phyloP scores from a whole-genome alignment of 2,329 filamentous ascomycete species.

The Macrophomina pseudophaseolina region DNA sequence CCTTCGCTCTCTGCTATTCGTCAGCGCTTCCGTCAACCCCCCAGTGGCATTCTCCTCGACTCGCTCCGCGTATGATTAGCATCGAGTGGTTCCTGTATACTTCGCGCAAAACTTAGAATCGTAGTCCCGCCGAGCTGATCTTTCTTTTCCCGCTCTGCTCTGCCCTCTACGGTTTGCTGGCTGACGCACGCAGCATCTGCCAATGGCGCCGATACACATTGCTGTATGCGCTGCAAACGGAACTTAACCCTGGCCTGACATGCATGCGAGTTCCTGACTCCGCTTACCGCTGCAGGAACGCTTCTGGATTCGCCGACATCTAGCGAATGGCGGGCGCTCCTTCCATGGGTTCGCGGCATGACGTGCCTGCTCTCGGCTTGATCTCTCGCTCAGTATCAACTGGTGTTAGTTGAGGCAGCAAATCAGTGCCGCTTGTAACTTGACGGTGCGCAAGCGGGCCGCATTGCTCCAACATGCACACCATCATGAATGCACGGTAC shows the following conservation, averaged over 20 bases:
- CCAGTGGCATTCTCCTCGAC: neutral
- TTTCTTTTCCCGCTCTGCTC: neutral
- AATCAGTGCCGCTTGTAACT: no score
- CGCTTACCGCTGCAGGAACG: slow-evolving; percentile 17
- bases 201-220: slow-evolving; percentile 11
- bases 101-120: neutral
- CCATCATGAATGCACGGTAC: no score
- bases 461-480: no score
- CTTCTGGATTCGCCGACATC: slow-evolving; percentile 17
- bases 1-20: neutral
- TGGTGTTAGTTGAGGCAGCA: no score
- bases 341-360: neutral
- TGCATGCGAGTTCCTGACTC: slow-evolving; percentile 9
- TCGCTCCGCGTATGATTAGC: neutral
- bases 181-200: neutral
- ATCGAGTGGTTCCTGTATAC: neutral
- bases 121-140: neutral
- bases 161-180: neutral
- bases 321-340: neutral
- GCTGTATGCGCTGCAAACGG: neutral
- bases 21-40: neutral
- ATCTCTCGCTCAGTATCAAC: no score
- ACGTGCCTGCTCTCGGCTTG: neutral
- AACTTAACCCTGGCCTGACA: neutral
- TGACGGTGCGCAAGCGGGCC: no score